Evolutionary conservation across 441 rosid genomes (phyloP).

Genomic region (Pelargonium australe): DNA sequence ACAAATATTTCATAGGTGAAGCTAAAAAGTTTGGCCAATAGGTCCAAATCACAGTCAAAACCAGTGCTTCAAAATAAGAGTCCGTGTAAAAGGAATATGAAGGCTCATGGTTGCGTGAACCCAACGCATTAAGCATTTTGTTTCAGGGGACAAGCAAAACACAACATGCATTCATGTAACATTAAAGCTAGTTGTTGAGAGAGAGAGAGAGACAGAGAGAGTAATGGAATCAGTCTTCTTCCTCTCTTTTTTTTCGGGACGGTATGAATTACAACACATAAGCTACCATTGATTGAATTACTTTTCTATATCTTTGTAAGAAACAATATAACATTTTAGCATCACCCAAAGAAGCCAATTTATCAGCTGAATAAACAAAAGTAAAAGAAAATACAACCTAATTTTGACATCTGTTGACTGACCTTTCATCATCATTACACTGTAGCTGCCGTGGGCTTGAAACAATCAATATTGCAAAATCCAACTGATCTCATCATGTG

Average conservation of each 20-base stretch:
- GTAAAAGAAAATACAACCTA: conserved; percentile 22
- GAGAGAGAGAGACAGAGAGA: too few relatives aligned
- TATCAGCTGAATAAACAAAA: conserved; percentile 20
- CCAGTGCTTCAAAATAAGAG: too few relatives aligned
- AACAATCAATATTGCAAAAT: conserved; percentile 85
- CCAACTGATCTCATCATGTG: conserved; percentile 79
- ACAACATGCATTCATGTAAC: too few relatives aligned
- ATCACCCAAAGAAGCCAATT: conserved; percentile 22
- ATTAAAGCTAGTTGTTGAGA: too few relatives aligned
- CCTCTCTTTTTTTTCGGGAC: not conserved
- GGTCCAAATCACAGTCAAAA: too few relatives aligned
- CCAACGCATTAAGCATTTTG: too few relatives aligned
- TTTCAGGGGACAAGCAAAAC: too few relatives aligned
- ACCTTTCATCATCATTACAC: conserved; percentile 27
- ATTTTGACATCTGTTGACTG: conserved; percentile 12
- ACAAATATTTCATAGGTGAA: too few relatives aligned
- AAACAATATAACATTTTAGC: conserved; percentile 17
- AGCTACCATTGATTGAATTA: not conserved
- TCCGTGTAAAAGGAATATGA: too few relatives aligned
- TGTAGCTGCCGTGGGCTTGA: conserved; percentile 64
- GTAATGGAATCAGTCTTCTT: too few relatives aligned
- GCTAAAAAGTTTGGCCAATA: too few relatives aligned
- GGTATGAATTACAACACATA: not conserved
- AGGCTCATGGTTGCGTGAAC: too few relatives aligned
- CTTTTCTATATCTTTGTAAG: not conserved